Conservation (phyloP, 768 basidiomycete genomes). For the Cyclocybe aegerita region DNA sequence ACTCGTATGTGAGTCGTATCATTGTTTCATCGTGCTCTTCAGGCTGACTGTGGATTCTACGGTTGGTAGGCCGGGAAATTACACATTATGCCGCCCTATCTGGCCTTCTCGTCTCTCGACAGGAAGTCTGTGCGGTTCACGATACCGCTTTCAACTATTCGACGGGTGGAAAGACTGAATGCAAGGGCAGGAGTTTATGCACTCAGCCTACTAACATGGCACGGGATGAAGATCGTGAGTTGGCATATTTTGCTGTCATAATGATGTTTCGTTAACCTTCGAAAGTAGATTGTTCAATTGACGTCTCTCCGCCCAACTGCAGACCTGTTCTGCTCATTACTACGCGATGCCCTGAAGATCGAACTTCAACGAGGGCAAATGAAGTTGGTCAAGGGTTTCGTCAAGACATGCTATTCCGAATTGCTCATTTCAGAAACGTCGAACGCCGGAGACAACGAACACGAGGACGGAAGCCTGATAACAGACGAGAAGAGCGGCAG, state of each 20-base stretch:
- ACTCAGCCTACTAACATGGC: conserved; percentile 92
- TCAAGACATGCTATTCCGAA: conserved; percentile 94
- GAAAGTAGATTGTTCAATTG: conserved; percentile 79
- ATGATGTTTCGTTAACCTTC: conserved; percentile 1
- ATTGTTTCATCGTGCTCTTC: background rate
- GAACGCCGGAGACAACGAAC: conserved; percentile 60
- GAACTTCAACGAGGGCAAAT: conserved; percentile 90
- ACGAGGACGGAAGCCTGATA: conserved; percentile 67
- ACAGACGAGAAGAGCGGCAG: conserved; percentile 48
- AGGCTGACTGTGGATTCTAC: conserved; percentile 5
- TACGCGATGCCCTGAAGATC: conserved; percentile 86
- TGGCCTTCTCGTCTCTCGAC: conserved; percentile 89
- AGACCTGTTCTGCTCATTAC: conserved; percentile 85
- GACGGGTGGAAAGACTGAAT: conserved; percentile 92
- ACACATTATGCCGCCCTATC: conserved; percentile 83
- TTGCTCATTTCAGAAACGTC: conserved; percentile 65
- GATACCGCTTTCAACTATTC: conserved; percentile 86
- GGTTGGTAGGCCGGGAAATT: conserved; percentile 79
- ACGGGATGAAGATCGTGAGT: conserved; percentile 88
- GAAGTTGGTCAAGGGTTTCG: conserved; percentile 89
- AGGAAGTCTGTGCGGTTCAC: conserved; percentile 91
- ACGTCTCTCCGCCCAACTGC: conserved; percentile 93
- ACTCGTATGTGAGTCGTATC: conserved; percentile 80
- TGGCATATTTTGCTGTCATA: background rate
- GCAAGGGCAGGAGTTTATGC: conserved; percentile 94